Base-by-base conservation (phyloP, 1,284 basidiomycete genomes). In the Rhodotorula glutinis region DNA sequence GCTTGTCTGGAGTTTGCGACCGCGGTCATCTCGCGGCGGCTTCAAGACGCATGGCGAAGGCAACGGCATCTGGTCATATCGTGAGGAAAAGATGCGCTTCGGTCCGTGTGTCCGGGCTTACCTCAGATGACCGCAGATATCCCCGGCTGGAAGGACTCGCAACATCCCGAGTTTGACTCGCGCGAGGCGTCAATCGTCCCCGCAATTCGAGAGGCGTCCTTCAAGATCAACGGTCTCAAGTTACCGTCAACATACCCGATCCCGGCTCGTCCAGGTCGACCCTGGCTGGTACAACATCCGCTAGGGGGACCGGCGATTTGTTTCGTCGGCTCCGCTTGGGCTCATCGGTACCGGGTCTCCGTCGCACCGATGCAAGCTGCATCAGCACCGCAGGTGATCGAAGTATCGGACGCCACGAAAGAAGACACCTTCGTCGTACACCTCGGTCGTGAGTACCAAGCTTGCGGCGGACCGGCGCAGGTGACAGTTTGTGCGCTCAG, bases 1-100 rank as follows among this genome's bases (percentile, higher is more conserved):
- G 11, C 62, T 77, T 51, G 73, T 75, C 11, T 78, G 77, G 77
- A 74, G 72, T 7, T 60, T 78, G 23, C 70, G 77, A 1, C 76
- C 76, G 0, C 74, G 75, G 23, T 73, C 76, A 1, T 63, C 68
- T 14, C 33, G 64, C 9, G 77, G 77, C 4, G 77, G 77, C 2
- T 77, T 76, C 75, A 76, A 75, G 47, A 76, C 75, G 23, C 77
- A 78, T 41, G 70, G 74, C 7, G 77, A 78, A 53, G 77, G 74
- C 0, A 60, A 75, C 55, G 74, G 72, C 0, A 72, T 74, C 41
- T 78, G 65, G 66, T 75, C 74, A 4, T 77, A 76, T 63, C 76
- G 75, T 74, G 38, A 25, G 66, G 47, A 9, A 4, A 7, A 29
- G 14, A 51, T 10, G 9, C 29, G 47, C n/a, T 27, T 9, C 43